Evolutionary conservation across 495 filamentous ascomycete genomes (phyloP), one percentile per base, ranked within the genome.

Genomic region (Penicillium arizonense): DNA sequence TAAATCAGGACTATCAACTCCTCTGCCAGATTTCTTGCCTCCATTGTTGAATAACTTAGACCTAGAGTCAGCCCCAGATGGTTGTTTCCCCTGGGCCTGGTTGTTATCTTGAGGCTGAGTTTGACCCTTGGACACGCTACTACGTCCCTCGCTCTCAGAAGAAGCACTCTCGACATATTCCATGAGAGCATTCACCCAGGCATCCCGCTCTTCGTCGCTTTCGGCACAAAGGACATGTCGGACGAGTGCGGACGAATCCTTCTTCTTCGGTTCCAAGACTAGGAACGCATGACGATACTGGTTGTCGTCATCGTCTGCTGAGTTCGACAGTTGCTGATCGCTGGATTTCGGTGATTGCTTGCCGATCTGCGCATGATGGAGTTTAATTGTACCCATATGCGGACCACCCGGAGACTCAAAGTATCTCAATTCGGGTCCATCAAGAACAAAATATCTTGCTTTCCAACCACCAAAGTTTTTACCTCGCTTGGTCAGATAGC

Each of bases 381-480:
- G 82, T 70, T 91, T 96, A 70, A 98, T 96, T 18, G 91, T 93
- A 9, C 94, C 94, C 44, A 97, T 74, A 65, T 96, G 89, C 23
- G 90, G 79, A 11, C 94, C 94, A 37, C 91, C 90, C 1, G 88
- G 89, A 3, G 84, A 80, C 68, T 98, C 94, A 62, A 90, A 97
- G 65, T 98, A 97, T 61, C 87, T 90, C 56, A 98, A 71, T 33
- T 90, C 79, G 13, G 95, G 89, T 2, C 91, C 91, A 61, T 97
- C 90, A 1, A 98, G 81, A 39, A 96, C 80, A 59, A 98, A 98
- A 65, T 89, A 97, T 48, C 94, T 81, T 13, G 90, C 90, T 67
- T 98, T 98, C 94, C 94, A 98, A n/a, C 94, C 94, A 21, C 94
- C 94, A 70, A 97, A 97, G 58, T 96, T 97, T 75, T 98, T 98